These are phyloP conservation scores for Fusarium nisikadoi DNA, from an alignment of 2,329 filamentous ascomycete genomes.

Conservation along the genomic window DNA sequence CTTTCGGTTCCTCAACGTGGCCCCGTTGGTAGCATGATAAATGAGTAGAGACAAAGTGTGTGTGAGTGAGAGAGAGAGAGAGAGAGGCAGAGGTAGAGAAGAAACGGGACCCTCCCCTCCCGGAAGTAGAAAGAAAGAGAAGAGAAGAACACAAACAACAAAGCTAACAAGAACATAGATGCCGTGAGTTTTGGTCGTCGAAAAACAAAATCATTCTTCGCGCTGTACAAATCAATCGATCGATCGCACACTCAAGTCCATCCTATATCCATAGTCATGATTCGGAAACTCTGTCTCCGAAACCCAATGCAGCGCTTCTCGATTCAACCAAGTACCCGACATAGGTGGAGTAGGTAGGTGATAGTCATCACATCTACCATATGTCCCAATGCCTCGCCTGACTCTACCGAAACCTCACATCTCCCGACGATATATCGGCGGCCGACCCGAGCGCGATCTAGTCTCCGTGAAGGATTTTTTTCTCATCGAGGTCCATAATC, in stretches of 20 bases:
- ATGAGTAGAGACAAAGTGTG: neutral
- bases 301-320: neutral
- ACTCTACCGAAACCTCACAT: neutral
- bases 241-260: slow-evolving; percentile 15
- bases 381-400: neutral
- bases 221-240: slow-evolving; percentile 15
- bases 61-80: neutral
- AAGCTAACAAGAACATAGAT: slow-evolving; percentile 27
- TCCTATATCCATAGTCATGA: slow-evolving; percentile 31
- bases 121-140: neutral
- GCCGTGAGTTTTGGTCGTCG: slow-evolving; percentile 30
- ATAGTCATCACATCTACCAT: neutral
- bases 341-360: neutral
- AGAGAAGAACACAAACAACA: slow-evolving; percentile 14
- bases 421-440: neutral
- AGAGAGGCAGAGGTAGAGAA: neutral
- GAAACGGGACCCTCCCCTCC: neutral
- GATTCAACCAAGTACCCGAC: neutral
- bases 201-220: slow-evolving; percentile 10
- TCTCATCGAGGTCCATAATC: slow-evolving; percentile 2
- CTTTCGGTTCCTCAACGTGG: slow-evolving; percentile 39
- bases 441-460: neutral
- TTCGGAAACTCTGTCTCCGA: slow-evolving; percentile 2
- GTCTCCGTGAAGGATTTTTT: neutral
- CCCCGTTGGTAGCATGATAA: slow-evolving; percentile 23